phyloP scores from a whole-genome alignment of 441 rosid species.

The Aquilaria agallochum region DNA sequence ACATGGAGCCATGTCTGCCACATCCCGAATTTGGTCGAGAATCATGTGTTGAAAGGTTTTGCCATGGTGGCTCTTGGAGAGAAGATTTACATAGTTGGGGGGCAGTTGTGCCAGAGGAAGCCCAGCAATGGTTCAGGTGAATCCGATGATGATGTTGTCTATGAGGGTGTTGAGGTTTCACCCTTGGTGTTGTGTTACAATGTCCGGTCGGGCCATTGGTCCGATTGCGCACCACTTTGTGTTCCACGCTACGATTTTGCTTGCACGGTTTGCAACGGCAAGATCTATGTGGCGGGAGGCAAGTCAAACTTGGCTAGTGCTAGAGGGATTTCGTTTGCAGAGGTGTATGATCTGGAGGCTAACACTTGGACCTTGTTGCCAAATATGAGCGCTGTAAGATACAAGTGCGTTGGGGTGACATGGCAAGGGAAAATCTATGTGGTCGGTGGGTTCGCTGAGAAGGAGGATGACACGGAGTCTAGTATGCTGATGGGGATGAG shows the following conservation, averaged over 20 bases:
- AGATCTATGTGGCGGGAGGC: conserved; percentile 47
- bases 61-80: conserved; percentile 32
- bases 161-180: conserved; percentile 11
- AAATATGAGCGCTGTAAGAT: conserved; percentile 33
- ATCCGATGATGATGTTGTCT: conserved; percentile 8
- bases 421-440: conserved; percentile 44
- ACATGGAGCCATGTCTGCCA: conserved; percentile 32
- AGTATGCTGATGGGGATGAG: conserved; percentile 22
- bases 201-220: conserved; percentile 26
- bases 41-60: conserved; percentile 41
- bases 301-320: conserved; percentile 25
- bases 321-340: conserved; percentile 30
- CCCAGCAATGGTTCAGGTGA: conserved; percentile 2
- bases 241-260: conserved; percentile 42
- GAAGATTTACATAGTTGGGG: conserved; percentile 40
- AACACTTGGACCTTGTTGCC: conserved; percentile 40
- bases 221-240: conserved; percentile 21
- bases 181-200: conserved; percentile 26
- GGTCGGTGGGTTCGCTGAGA: conserved; percentile 39
- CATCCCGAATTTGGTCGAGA: conserved; percentile 23
- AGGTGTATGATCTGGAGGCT: conserved; percentile 31
- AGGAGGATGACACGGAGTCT: conserved; percentile 19
- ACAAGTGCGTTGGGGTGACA: conserved; percentile 47
- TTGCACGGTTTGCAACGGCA: conserved; percentile 22
- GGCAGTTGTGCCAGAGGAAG: conserved; percentile 23